These are phyloP conservation scores for Elongisporangium prolatum DNA, from an alignment of 352 stramenopile genomes.

Conservation along the genomic window DNA sequence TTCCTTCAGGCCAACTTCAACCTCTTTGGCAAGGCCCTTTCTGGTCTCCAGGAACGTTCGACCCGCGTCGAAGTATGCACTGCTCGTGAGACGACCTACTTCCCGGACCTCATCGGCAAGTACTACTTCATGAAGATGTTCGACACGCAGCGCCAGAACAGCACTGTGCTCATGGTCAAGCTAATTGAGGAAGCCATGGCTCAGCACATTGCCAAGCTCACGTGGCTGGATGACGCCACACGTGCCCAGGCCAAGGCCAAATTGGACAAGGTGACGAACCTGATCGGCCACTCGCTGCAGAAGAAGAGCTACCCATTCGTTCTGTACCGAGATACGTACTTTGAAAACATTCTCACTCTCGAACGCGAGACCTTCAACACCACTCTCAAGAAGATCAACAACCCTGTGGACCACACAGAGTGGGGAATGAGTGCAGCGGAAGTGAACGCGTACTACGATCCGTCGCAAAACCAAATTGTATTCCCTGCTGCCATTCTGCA, in stretches of 20 bases:
- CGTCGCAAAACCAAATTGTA: conserved; percentile 84
- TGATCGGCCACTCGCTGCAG: conserved; percentile 32
- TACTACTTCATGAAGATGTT: conserved; percentile 82
- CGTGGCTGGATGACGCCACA: conserved; percentile 88
- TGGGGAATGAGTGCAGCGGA: conserved; percentile 89
- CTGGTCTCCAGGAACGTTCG: conserved; percentile 52
- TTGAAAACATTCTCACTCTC: conserved; percentile 44
- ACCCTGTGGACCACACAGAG: conserved; percentile 48
- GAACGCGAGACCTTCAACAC: conserved; percentile 18
- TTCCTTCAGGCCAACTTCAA: conserved; percentile 87
- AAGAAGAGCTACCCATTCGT: conserved; percentile 27
- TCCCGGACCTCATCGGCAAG: conserved; percentile 55
- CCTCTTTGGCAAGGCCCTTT: conserved; percentile 75
- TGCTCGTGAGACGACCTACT: conserved; percentile 11
- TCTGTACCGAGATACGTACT: conserved; percentile 29
- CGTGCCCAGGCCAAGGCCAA: conserved; percentile 75
- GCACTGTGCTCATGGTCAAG: conserved; percentile 77
- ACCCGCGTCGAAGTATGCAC: conserved; percentile 46
- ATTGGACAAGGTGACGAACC: conserved; percentile 40
- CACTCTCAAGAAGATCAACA: conserved; percentile 24
- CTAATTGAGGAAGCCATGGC: conserved; percentile 73
- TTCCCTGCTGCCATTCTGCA: conserved; percentile 94
- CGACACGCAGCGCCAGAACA: conserved; percentile 53
- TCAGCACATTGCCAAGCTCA: conserved; percentile 72
- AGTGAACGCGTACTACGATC: conserved; percentile 85